Percentiles rank a stretch among this genome's conserved stretches.
These are phyloP conservation scores for Delitschia confertaspora DNA, from an alignment of 495 filamentous ascomycete genomes.

Conservation along the genomic window DNA sequence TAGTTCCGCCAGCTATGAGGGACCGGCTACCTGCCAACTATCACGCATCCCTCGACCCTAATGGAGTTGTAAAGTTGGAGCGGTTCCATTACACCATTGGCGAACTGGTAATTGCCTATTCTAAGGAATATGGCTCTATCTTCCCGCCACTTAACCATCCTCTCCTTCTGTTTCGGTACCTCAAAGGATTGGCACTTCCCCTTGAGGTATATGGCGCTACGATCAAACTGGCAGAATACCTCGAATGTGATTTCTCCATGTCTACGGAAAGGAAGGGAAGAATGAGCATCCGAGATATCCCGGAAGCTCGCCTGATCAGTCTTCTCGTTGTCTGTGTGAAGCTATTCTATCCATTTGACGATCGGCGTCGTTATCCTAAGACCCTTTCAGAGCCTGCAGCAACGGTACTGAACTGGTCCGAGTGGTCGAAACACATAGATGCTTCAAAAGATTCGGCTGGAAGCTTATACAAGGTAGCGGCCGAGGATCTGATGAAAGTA, in stretches of 20 bases:
- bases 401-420: constrained; percentile 58
- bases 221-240: constrained; percentile 47
- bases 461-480: no score
- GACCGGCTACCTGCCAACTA: constrained; percentile 29
- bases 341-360: constrained; percentile 66
- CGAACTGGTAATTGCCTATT: constrained; percentile 53
- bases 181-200: constrained; percentile 68
- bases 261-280: constrained; percentile 29
- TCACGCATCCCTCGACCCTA: constrained; percentile 22
- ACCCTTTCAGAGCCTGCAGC: constrained; percentile 51
- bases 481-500: constrained; percentile 35
- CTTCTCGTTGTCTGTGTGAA: constrained; percentile 73
- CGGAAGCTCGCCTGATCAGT: constrained; percentile 63
- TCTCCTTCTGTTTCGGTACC: constrained; percentile 56
- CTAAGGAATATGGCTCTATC: constrained; percentile 55
- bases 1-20: constrained; percentile 29
- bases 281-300: constrained; percentile 36
- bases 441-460: no score
- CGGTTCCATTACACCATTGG: constrained; percentile 56
- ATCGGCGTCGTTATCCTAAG: constrained; percentile 46
- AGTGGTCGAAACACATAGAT: constrained; percentile 48
- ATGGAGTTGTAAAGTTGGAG: constrained; percentile 42
- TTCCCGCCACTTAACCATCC: constrained; percentile 66
- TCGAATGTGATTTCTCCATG: constrained; percentile 51
- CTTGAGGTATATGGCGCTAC: constrained; percentile 59